Evolutionary conservation across 2,329 filamentous ascomycete species (phyloP).

Genomic region (Aspergillus arachidicola): DNA sequence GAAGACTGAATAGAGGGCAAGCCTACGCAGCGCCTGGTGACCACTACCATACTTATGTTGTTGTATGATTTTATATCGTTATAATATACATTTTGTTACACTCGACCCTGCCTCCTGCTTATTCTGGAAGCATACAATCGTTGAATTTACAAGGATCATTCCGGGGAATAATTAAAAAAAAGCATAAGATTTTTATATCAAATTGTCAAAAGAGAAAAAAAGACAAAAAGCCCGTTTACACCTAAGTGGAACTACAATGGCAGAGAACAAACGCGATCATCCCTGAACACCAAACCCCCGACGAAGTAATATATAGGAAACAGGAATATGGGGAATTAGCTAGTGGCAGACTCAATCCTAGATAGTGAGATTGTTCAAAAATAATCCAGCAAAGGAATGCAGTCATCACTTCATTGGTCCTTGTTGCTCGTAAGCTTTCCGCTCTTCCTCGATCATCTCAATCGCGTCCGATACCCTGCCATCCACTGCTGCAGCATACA

Average conservation of each 20-base stretch:
- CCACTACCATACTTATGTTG: too few species aligned
- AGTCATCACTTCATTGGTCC: conserved; percentile 14
- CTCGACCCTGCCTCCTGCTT: too few species aligned
- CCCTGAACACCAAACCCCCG: background rate
- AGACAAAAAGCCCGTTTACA: background rate
- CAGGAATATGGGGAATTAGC: background rate
- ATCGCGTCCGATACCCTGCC: conserved; percentile 49
- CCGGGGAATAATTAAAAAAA: background rate
- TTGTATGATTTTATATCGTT: too few species aligned
- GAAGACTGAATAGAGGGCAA: too few species aligned
- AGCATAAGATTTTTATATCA: background rate
- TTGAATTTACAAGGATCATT: background rate
- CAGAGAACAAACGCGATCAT: background rate
- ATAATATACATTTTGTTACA: too few species aligned
- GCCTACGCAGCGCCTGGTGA: too few species aligned
- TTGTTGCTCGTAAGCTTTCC: conserved; percentile 42
- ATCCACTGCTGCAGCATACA: conserved; percentile 49
- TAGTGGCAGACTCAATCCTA: background rate
- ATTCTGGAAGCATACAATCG: too few species aligned
- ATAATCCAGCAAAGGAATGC: background rate
- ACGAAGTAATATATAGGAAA: background rate
- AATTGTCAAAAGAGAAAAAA: background rate
- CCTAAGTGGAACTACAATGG: background rate
- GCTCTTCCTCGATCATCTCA: conserved; percentile 55
- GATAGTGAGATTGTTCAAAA: background rate